These are phyloP conservation scores for Crithidia sp. DNA, from an alignment of 208 protist genomes.

Conservation along the genomic window DNA sequence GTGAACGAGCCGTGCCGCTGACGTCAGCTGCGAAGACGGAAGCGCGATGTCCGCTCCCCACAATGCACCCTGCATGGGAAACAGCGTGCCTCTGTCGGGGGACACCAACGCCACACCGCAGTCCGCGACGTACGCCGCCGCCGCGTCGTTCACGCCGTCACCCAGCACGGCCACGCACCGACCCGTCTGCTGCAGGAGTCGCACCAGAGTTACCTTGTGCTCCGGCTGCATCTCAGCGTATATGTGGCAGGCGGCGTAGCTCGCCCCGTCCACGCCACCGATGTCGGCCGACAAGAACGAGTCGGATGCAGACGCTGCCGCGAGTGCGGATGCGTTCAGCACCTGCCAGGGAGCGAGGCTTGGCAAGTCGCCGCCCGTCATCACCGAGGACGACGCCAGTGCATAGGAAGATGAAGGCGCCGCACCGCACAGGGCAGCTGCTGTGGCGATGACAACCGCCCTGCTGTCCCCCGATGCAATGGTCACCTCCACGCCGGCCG, in stretches of 20 bases:
- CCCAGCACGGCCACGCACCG: conserved; percentile 94
- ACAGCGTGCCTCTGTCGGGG: neutral
- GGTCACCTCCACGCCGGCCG: conserved; percentile 86
- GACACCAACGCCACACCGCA: conserved; percentile 92
- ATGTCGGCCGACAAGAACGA: neutral
- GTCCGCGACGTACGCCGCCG: conserved; percentile 92
- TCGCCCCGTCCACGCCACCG: conserved; percentile 20
- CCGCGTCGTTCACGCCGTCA: conserved; percentile 96
- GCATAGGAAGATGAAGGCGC: neutral
- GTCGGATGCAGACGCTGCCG: neutral
- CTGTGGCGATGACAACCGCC: conserved; percentile 11
- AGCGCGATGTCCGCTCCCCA: conserved; percentile 31
- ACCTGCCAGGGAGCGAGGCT: conserved; percentile 1
- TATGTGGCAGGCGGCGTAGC: conserved; percentile 34
- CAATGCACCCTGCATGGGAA: conserved; percentile 9
- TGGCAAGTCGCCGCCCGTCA: conserved; percentile 20
- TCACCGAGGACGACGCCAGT: neutral
- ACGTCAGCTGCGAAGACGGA: conserved; percentile 2
- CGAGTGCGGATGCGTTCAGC: neutral
- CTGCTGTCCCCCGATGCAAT: conserved; percentile 90
- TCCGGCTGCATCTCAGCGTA: conserved; percentile 91
- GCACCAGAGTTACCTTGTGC: conserved; percentile 63
- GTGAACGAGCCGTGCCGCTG: conserved; percentile 6
- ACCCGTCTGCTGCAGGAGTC: conserved; percentile 73
- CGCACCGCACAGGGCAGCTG: conserved; percentile 7